Evolutionary conservation across 176 grass and related monocot genomes (phyloP).

Genomic region (Oryza punctata): DNA sequence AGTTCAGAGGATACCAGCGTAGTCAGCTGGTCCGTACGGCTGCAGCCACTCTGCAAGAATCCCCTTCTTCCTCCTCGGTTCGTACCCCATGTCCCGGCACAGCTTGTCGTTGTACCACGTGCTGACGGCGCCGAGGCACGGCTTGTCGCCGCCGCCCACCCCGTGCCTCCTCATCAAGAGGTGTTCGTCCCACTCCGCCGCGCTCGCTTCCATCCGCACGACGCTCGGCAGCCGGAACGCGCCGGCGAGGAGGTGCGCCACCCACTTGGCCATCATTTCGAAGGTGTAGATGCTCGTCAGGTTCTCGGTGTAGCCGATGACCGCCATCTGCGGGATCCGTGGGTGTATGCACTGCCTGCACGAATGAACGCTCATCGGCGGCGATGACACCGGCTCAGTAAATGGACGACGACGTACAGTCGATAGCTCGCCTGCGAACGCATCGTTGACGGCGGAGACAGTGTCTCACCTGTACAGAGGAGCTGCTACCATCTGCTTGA

Average conservation of each 20-base stretch:
- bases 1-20: background rate
- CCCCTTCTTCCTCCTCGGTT: no score
- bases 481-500: background rate
- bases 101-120: background rate
- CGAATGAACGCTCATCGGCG: no score
- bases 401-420: no score
- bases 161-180: no score
- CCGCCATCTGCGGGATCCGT: constrained; percentile 56
- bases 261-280: constrained; percentile 70
- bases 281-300: constrained; percentile 36
- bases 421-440: no score
- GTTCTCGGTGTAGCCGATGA: constrained; percentile 61
- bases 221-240: background rate
- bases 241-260: constrained; percentile 56
- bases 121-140: background rate
- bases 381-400: no score
- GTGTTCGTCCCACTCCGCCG: background rate
- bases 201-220: background rate
- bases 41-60: background rate
- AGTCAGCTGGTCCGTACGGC: background rate
- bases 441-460: no score
- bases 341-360: constrained; percentile 63
- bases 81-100: background rate
- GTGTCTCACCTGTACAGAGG: constrained; percentile 47
- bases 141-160: no score